These are phyloP conservation scores for Arthonia radiata DNA, from an alignment of 495 filamentous ascomycete genomes.

Conservation along the genomic window DNA sequence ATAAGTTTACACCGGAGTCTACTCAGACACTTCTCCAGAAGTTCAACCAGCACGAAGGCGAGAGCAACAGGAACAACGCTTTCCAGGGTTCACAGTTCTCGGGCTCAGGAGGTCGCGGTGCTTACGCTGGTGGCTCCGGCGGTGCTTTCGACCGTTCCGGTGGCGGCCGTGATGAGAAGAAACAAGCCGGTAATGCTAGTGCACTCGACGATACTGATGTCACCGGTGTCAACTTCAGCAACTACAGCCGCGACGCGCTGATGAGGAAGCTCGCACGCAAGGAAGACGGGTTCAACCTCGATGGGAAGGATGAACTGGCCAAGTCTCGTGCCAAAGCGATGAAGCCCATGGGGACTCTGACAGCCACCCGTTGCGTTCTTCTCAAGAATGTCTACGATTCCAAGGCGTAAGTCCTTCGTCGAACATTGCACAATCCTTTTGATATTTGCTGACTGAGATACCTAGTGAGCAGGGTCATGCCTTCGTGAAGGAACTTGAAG, in stretches of 20 bases:
- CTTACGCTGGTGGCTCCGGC: conserved; percentile 48
- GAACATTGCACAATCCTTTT: neutral
- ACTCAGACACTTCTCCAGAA: conserved; percentile 76
- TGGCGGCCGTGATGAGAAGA: conserved; percentile 74
- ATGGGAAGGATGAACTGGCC: conserved; percentile 42
- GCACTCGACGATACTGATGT: conserved; percentile 96
- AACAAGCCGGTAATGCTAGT: conserved; percentile 70
- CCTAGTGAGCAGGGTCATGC: conserved; percentile 60
- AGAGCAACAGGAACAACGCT: too few species aligned
- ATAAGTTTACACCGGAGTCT: conserved; percentile 99
- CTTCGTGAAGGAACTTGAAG: conserved; percentile 86
- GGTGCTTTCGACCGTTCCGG: conserved; percentile 81
- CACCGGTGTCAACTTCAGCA: conserved; percentile 96
- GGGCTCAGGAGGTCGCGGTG: conserved; percentile 69
- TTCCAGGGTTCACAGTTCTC: conserved; percentile 92
- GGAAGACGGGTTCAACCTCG: conserved; percentile 68
- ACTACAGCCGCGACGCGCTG: conserved; percentile 87
- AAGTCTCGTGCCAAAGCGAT: conserved; percentile 65
- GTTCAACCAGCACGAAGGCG: conserved; percentile 55
- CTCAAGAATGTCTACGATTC: conserved; percentile 92
- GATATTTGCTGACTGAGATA: conserved; percentile 11
- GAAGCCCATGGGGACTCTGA: conserved; percentile 18
- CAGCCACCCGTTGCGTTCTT: conserved; percentile 83
- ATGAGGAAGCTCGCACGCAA: conserved; percentile 95
- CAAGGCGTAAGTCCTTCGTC: conserved; percentile 41